Conservation (phyloP, 2,329 filamentous ascomycete species). For the Alternaria arborescens region DNA sequence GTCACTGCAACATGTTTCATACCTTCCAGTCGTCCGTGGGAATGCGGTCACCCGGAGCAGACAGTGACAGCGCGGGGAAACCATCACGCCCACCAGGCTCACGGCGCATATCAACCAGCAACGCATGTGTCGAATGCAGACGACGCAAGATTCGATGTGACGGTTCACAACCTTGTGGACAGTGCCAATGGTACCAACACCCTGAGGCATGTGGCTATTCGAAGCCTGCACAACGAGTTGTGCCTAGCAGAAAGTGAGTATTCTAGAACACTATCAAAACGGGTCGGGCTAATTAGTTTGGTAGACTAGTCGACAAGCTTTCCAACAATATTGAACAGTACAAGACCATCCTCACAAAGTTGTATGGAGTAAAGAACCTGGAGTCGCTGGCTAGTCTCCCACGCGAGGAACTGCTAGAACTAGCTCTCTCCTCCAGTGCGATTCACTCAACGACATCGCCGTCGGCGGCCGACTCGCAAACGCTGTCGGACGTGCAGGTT, state of each 20-base stretch:
- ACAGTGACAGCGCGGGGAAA: constrained; percentile 48
- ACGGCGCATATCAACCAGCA: constrained; percentile 58
- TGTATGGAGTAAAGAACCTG: constrained; percentile 55
- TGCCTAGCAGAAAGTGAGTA: constrained; percentile 78
- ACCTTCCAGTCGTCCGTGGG: constrained; percentile 54
- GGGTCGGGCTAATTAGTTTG: constrained; percentile 60
- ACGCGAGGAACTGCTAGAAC: constrained; percentile 56
- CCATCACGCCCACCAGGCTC: constrained; percentile 49
- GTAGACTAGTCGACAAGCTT: constrained; percentile 66
- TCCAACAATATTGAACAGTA: constrained; percentile 60
- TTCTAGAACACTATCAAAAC: background rate
- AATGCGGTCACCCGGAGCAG: constrained; percentile 43
- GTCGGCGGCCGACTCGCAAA: constrained; percentile 34
- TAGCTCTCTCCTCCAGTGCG: constrained; percentile 55
- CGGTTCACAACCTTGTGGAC: constrained; percentile 81
- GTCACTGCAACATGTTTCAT: constrained; percentile 52
- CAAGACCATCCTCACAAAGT: constrained; percentile 52
- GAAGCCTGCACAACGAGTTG: constrained; percentile 78
- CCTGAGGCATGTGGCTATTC: constrained; percentile 82
- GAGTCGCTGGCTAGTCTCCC: constrained; percentile 52
- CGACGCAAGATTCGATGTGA: constrained; percentile 85
- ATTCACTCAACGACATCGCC: constrained; percentile 45
- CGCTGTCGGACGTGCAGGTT: constrained; percentile 49
- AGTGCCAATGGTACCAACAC: constrained; percentile 82
- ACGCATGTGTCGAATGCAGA: constrained; percentile 80